A percentile compares a stretch with the other conserved stretches of the same genome.
Conservation (phyloP, 1,284 basidiomycete genomes). For the Leccinum fallax region DNA sequence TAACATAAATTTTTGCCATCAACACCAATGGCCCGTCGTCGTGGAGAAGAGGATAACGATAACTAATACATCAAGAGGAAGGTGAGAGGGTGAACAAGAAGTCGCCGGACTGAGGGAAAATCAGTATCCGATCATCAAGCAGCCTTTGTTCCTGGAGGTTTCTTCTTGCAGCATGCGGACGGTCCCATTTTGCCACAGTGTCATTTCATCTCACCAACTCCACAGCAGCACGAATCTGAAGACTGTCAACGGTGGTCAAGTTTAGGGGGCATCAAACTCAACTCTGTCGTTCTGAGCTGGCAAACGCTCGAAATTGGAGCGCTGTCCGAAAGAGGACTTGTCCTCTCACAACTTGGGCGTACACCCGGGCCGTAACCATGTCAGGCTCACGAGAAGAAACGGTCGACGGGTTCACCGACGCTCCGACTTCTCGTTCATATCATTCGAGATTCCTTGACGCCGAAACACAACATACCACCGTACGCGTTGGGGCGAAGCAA, state of each 20-base stretch:
- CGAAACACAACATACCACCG: conserved; percentile 84
- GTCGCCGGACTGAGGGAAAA: not conserved
- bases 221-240: not conserved
- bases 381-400: not conserved
- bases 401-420: not conserved
- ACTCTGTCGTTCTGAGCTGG: not conserved
- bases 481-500: conserved; percentile 61
- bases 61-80: not conserved
- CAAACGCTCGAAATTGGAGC: not conserved
- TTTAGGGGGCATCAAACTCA: conserved; percentile 9
- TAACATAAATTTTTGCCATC: not conserved
- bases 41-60: not conserved
- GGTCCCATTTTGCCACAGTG: not conserved
- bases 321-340: not conserved
- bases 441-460: conserved; percentile 54
- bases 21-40: not conserved
- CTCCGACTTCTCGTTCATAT: not conserved
- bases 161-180: not conserved
- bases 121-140: conserved; percentile 12
- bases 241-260: conserved; percentile 3
- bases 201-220: not conserved
- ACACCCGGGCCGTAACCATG: conserved; percentile 3
- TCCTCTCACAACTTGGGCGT: not conserved
- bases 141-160: not conserved
- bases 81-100: not conserved